phyloP scores from a whole-genome alignment of 1,284 basidiomycete genomes.

The Leccinum fallax region DNA sequence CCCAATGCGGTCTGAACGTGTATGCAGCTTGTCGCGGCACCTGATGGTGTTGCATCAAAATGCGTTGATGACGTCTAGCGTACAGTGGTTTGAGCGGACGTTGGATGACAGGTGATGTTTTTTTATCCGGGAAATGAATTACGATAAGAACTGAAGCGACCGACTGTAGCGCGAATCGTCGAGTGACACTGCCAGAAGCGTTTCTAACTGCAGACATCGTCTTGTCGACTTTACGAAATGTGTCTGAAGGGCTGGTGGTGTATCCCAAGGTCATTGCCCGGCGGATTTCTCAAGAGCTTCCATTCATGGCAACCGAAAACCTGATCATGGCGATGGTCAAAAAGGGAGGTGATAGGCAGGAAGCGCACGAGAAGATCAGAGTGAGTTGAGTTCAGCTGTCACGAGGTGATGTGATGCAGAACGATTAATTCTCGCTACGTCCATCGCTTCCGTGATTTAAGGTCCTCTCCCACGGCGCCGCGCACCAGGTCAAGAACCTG shows the following conservation, averaged over 20 bases:
- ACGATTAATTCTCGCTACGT: slow-evolving; percentile 12
- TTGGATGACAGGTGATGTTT: slow-evolving; percentile 80
- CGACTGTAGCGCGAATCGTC: slow-evolving; percentile 81
- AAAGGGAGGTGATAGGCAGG: slow-evolving; percentile 92
- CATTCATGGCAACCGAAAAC: slow-evolving; percentile 99
- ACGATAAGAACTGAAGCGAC: slow-evolving; percentile 5
- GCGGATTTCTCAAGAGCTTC: slow-evolving; percentile 92
- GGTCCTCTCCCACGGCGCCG: slow-evolving; percentile 96
- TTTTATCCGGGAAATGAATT: slow-evolving; percentile 7
- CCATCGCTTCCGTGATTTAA: slow-evolving; percentile 34
- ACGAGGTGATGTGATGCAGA: slow-evolving; percentile 18
- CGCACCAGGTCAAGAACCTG: slow-evolving; percentile 91
- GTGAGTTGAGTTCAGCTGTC: slow-evolving; percentile 46
- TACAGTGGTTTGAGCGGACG: slow-evolving; percentile 97
- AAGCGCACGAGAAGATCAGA: slow-evolving; percentile 95
- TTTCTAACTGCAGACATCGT: slow-evolving; percentile 98
- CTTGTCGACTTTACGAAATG: slow-evolving; percentile 93
- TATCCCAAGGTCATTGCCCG: slow-evolving; percentile 96
- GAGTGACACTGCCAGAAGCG: slow-evolving; percentile 95
- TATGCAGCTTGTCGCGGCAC: slow-evolving; percentile 93
- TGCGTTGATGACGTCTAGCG: slow-evolving; percentile 87
- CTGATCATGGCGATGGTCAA: slow-evolving; percentile 99
- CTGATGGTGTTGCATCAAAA: slow-evolving; percentile 94
- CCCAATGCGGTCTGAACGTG: slow-evolving; percentile 98
- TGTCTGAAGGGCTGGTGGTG: slow-evolving; percentile 96